Conservation (phyloP, 1,284 basidiomycete genomes). For the Cutaneotrichosporon cavernicola region DNA sequence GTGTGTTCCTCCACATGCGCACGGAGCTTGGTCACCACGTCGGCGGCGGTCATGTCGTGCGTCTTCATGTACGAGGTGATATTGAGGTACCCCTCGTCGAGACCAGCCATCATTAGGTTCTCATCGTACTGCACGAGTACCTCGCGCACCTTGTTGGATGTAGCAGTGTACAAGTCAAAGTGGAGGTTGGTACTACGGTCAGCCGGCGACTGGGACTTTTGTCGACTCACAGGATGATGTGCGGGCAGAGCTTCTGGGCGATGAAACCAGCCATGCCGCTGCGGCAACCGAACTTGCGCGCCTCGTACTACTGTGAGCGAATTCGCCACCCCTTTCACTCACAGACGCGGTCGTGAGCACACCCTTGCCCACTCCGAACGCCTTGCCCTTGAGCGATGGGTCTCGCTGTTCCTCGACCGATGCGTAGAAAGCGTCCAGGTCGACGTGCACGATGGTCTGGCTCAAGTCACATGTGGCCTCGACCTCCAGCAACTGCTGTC, state of each 20-base stretch:
- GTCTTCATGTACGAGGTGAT: conserved; percentile 65
- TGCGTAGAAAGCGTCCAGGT: conserved; percentile 53
- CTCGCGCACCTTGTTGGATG: conserved; percentile 59
- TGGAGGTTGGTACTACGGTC: conserved; percentile 43
- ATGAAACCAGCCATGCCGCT: conserved; percentile 92
- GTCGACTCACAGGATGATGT: conserved; percentile 65
- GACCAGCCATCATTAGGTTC: conserved; percentile 72
- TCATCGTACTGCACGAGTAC: conserved; percentile 66
- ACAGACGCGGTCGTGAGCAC: conserved; percentile 73
- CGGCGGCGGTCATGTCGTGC: conserved; percentile 64
- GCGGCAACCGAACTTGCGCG: conserved; percentile 79
- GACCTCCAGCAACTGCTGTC: conserved; percentile 65
- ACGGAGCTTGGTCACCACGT: conserved; percentile 76
- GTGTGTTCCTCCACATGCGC: conserved; percentile 70
- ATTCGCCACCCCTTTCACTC: conserved; percentile 9
- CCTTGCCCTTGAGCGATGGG: conserved; percentile 74
- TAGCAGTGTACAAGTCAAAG: conserved; percentile 67
- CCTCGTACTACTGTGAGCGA: conserved; percentile 67
- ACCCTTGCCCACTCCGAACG: conserved; percentile 76
- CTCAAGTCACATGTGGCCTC: conserved; percentile 75
- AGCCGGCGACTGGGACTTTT: neutral
- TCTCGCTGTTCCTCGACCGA: conserved; percentile 66
- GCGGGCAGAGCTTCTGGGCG: conserved; percentile 88
- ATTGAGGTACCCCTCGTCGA: conserved; percentile 86
- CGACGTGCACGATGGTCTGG: conserved; percentile 63